Evolutionary conservation across 1,284 basidiomycete species (phyloP), one percentile per base, ranked within the genome.

Genomic region (Ceratorhiza oryzae-sativae): DNA sequence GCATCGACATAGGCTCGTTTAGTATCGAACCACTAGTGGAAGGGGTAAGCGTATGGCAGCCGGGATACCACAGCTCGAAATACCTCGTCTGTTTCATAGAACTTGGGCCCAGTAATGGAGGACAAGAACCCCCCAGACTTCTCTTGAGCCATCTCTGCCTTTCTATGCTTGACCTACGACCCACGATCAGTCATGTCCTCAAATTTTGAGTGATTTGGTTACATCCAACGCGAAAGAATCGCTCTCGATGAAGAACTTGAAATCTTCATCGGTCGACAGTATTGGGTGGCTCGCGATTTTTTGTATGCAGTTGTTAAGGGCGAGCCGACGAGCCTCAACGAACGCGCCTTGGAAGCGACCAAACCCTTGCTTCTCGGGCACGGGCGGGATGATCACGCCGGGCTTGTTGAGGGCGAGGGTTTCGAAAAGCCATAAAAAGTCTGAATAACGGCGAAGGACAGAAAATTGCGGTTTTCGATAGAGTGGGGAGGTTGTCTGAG

Each of bases 381-480:
- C 93, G 0, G 97, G 96, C 3, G 97, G 97, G 0, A 99, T 94
- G 59, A 99, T 92, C 3, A 98, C 95, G 2, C 97, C 97, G 0
- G 97, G 96, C 78, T 99, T 98, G 82, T 98, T 98, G 77, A 84
- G 80, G 0, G 90, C 91, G 0, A 99, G 85, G 0, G 91, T 90
- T 77, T 97, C 95, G 79, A 94, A 97, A 0, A 99, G 82, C 97
- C 97, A 99, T 23, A 98, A 85, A 79, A 99, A 99, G 80, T 99
- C 97, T 23, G 93, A 94, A 81, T 97, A 99, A 25, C 97, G 90
- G 20, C 97, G 88, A 6, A 99, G 87, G 42, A 97, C 95, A 3
- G 95, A 95, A 79, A 96, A 94, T 1, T 88, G 83, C 1, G 89
- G 87, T 81, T 93, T 93, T 73, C 88, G 87, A 81, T 87, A 97